These are phyloP conservation scores for Cladophialophora chaetospira DNA, from an alignment of 2,329 filamentous ascomycete genomes.

Conservation along the genomic window DNA sequence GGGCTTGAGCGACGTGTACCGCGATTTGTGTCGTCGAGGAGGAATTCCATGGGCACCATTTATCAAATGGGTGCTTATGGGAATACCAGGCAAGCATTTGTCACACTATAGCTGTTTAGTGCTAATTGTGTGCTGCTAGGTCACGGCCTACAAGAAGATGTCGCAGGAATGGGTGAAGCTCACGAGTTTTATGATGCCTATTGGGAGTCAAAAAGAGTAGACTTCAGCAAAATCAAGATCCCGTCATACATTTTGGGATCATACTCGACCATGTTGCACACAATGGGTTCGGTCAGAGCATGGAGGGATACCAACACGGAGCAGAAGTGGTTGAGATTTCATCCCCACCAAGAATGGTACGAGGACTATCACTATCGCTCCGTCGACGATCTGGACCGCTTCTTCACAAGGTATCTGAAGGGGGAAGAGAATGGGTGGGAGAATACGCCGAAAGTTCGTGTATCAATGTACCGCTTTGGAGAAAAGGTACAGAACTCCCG, in stretches of 20 bases:
- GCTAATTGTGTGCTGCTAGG: no score
- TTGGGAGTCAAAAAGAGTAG: slow-evolving; percentile 33
- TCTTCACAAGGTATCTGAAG: slow-evolving; percentile 52
- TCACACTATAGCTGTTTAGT: no score
- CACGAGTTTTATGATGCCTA: slow-evolving; percentile 28
- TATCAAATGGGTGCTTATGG: slow-evolving; percentile 19
- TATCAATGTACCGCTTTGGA: slow-evolving; percentile 16
- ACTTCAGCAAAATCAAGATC: slow-evolving; percentile 35
- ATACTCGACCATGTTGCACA: slow-evolving; percentile 32
- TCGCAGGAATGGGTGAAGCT: slow-evolving; percentile 1
- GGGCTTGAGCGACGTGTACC: slow-evolving; percentile 50
- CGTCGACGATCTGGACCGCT: slow-evolving; percentile 43
- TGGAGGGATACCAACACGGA: slow-evolving; percentile 42
- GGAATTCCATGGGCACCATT: slow-evolving; percentile 34
- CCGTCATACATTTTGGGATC: slow-evolving; percentile 43
- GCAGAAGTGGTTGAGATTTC: slow-evolving; percentile 49
- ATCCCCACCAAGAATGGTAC: slow-evolving; percentile 50
- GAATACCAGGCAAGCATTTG: slow-evolving; percentile 21
- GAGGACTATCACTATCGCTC: slow-evolving; percentile 45
- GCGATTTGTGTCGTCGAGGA: slow-evolving; percentile 50
- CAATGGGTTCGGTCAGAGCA: slow-evolving; percentile 42
- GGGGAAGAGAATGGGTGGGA: slow-evolving; percentile 51
- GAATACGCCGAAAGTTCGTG: slow-evolving; percentile 47
- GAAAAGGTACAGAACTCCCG: background rate
- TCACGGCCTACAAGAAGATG: slow-evolving; percentile 15